A percentile compares a stretch with the other conserved stretches of the same genome.
phyloP scores from a whole-genome alignment of 495 filamentous ascomycete genomes.

The Xylaria intraflava region DNA sequence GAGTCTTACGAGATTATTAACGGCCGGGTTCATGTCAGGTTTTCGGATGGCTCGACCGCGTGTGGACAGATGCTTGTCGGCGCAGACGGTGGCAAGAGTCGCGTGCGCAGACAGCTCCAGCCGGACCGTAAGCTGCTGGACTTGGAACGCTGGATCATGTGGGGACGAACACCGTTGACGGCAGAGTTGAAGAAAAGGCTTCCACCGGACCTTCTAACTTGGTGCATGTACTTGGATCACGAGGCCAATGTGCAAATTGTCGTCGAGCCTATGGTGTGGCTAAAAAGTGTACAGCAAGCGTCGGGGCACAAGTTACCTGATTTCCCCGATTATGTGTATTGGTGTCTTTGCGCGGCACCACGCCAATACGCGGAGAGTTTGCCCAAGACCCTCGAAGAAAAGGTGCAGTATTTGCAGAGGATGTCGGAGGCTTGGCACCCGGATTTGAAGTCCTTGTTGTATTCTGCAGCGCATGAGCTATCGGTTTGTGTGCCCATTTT shows the following conservation, averaged over 20 bases:
- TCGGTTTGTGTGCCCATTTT: conserved; percentile 29
- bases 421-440: conserved; percentile 24
- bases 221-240: conserved; percentile 28
- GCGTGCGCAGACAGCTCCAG: conserved; percentile 36
- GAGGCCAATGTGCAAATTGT: conserved; percentile 29
- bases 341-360: conserved; percentile 14
- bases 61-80: conserved; percentile 38
- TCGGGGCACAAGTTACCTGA: conserved; percentile 15
- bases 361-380: conserved; percentile 9
- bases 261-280: conserved; percentile 27
- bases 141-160: conserved; percentile 38
- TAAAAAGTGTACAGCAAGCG: conserved; percentile 30
- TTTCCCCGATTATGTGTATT: conserved; percentile 18
- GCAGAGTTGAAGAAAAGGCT: conserved; percentile 22
- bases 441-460: conserved; percentile 29
- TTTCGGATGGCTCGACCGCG: conserved; percentile 32
- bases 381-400: conserved; percentile 23
- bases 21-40: conserved; percentile 29
- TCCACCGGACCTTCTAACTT: conserved; percentile 18
- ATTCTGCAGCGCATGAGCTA: conserved; percentile 28
- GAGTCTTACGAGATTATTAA: conserved; percentile 26
- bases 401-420: conserved; percentile 13
- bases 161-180: conserved; percentile 35
- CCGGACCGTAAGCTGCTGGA: conserved; percentile 37
- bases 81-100: conserved; percentile 39